Percentiles rank a stretch among this genome's conserved stretches.
phyloP scores from a whole-genome alignment of 306 rosid species.

The Luffa acutangula region DNA sequence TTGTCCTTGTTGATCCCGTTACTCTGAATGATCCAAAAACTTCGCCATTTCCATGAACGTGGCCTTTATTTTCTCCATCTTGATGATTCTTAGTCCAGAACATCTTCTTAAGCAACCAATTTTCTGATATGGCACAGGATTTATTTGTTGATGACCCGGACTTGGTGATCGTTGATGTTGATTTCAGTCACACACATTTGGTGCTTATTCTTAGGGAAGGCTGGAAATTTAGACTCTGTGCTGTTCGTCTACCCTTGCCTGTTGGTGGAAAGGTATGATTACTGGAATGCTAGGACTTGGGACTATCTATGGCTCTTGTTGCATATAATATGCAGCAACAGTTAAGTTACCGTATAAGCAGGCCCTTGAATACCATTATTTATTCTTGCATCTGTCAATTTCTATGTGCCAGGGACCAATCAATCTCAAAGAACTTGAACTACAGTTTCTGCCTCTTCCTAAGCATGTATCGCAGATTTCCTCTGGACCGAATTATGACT shows the following conservation, averaged over 20 bases:
- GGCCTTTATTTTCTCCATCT: background rate
- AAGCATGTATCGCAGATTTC: conserved; percentile 70
- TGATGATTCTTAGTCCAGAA: background rate
- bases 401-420: conserved; percentile 36
- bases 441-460: conserved; percentile 62
- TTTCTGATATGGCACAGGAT: conserved; percentile 38
- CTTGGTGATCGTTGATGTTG: conserved; percentile 61
- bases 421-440: conserved; percentile 47
- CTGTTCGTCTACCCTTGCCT: conserved; percentile 62
- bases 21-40: background rate
- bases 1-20: background rate
- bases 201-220: conserved; percentile 63
- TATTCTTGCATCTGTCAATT: background rate
- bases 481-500: conserved; percentile 87
- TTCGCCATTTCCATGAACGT: background rate
- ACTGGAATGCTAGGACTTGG: conserved; percentile 2
- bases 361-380: background rate
- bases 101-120: background rate
- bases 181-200: conserved; percentile 61
- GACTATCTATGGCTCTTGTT: background rate
- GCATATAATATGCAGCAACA: background rate
- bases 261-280: conserved; percentile 46
- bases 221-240: conserved; percentile 51
- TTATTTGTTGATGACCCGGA: conserved; percentile 37
- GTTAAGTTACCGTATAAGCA: background rate